Evolutionary conservation across 2,329 filamentous ascomycete genomes (phyloP).

Genomic region (Colletotrichum liriopes): DNA sequence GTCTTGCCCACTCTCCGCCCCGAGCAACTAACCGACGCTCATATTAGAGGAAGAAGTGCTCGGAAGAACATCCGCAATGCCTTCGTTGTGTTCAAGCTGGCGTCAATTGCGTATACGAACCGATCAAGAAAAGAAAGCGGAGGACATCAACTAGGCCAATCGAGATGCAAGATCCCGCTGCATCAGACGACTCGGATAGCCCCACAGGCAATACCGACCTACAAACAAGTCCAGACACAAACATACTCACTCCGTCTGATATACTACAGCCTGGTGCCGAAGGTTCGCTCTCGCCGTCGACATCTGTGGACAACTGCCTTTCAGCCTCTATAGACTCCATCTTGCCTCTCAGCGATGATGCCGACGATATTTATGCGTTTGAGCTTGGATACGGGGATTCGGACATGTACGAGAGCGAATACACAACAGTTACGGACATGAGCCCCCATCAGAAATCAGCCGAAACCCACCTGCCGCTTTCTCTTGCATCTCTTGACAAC

Average conservation of each 20-base stretch:
- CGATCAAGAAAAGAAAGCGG: conserved; percentile 43
- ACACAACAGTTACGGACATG: conserved; percentile 14
- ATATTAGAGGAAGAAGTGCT: conserved; percentile 42
- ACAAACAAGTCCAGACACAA: conserved; percentile 35
- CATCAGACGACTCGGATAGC: conserved; percentile 30
- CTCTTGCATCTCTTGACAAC: background rate
- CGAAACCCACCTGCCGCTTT: background rate
- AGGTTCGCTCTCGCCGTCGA: conserved; percentile 10
- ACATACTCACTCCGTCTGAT: conserved; percentile 29
- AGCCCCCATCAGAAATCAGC: conserved; percentile 7
- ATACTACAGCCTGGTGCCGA: conserved; percentile 5
- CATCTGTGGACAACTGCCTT: conserved; percentile 6
- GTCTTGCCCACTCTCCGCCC: background rate
- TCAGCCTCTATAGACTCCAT: conserved; percentile 22
- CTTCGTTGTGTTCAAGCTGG: conserved; percentile 42
- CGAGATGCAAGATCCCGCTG: conserved; percentile 6
- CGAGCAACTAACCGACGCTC: conserved; percentile 6
- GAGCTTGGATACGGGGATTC: conserved; percentile 13
- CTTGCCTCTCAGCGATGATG: conserved; percentile 14
- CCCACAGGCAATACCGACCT: conserved; percentile 14
- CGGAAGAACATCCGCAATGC: conserved; percentile 42
- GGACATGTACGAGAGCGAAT: conserved; percentile 7
- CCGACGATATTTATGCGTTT: conserved; percentile 17
- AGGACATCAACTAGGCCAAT: conserved; percentile 20
- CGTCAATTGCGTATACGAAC: conserved; percentile 40